Conservation (phyloP, 2,329 filamentous ascomycete species). For the Nakataea oryzae region DNA sequence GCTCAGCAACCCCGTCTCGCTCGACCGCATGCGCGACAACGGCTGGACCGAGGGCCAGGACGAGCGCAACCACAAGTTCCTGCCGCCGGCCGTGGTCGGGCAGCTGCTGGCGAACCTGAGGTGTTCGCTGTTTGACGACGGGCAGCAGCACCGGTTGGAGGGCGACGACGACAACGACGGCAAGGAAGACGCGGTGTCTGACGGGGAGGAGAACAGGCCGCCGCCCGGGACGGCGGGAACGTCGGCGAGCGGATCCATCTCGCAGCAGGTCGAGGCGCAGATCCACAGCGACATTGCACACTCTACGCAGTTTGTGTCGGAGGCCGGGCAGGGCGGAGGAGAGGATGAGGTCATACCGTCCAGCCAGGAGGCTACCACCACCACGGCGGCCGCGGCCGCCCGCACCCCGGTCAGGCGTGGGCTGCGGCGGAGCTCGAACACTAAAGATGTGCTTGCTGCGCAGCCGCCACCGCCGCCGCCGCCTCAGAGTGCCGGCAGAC, state of each 20-base stretch:
- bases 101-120: slow-evolving; percentile 48
- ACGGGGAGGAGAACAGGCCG: slow-evolving; percentile 5
- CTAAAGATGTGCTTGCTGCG: not conserved
- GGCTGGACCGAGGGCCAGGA: slow-evolving; percentile 38
- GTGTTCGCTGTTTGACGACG: slow-evolving; percentile 33
- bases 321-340: not conserved
- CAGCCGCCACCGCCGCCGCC: slow-evolving; percentile 4
- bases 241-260: slow-evolving; percentile 23
- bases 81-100: slow-evolving; percentile 47
- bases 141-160: slow-evolving; percentile 10
- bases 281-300: slow-evolving; percentile 31
- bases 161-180: slow-evolving; percentile 13
- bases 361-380: slow-evolving; percentile 16
- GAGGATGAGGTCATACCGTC: slow-evolving; percentile 19
- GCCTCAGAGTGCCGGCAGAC: not conserved
- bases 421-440: not conserved
- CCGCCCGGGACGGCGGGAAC: slow-evolving; percentile 6
- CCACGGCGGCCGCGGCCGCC: not conserved
- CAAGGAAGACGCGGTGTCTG: not conserved
- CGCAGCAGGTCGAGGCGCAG: slow-evolving; percentile 42
- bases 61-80: slow-evolving; percentile 40
- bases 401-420: not conserved
- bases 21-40: slow-evolving; percentile 39
- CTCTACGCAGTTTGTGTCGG: slow-evolving; percentile 14
- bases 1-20: slow-evolving; percentile 47